These are phyloP conservation scores for Xylariomycetidae sp. DNA, from an alignment of 2,329 filamentous ascomycete species.

Conservation along the genomic window DNA sequence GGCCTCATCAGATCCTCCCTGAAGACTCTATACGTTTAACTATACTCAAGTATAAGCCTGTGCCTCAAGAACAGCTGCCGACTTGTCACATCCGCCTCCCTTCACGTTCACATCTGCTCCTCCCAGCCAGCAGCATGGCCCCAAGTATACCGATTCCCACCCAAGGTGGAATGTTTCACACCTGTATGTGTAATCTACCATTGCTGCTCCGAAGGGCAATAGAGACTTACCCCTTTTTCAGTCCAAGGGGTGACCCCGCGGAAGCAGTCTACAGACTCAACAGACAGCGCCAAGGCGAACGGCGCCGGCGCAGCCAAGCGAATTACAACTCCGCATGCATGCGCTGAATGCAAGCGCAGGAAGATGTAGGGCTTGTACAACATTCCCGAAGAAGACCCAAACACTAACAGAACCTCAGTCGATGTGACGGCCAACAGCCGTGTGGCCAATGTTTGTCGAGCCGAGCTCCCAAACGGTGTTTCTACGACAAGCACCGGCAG, in stretches of 20 bases:
- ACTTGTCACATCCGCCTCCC: too few relatives aligned
- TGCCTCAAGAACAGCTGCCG: constrained; percentile 9
- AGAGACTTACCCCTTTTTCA: constrained; percentile 14
- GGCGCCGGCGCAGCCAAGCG: constrained; percentile 26
- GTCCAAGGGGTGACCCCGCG: constrained; percentile 49
- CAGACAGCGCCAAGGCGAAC: constrained; percentile 26
- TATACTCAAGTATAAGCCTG: constrained; percentile 21
- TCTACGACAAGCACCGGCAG: constrained; percentile 76
- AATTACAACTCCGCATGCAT: constrained; percentile 35
- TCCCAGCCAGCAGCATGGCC: constrained; percentile 37
- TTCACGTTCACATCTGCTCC: too few relatives aligned
- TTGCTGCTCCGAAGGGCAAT: too few relatives aligned
- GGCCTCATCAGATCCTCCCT: too few relatives aligned
- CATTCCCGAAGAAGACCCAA: constrained; percentile 3
- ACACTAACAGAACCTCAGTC: constrained; percentile 34
- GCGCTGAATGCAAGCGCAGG: constrained; percentile 60
- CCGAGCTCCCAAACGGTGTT: constrained; percentile 71
- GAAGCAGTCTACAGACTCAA: constrained; percentile 41
- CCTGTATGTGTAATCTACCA: constrained; percentile 31
- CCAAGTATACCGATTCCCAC: constrained; percentile 43
- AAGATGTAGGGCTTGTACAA: constrained; percentile 55
- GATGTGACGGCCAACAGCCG: constrained; percentile 76
- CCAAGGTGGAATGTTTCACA: constrained; percentile 50
- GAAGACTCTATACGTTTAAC: constrained; percentile 1
- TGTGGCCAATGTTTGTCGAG: constrained; percentile 82